Base-by-base conservation (phyloP, 371 early-diverging fungal species). In the Phascolomyces articulosus region DNA sequence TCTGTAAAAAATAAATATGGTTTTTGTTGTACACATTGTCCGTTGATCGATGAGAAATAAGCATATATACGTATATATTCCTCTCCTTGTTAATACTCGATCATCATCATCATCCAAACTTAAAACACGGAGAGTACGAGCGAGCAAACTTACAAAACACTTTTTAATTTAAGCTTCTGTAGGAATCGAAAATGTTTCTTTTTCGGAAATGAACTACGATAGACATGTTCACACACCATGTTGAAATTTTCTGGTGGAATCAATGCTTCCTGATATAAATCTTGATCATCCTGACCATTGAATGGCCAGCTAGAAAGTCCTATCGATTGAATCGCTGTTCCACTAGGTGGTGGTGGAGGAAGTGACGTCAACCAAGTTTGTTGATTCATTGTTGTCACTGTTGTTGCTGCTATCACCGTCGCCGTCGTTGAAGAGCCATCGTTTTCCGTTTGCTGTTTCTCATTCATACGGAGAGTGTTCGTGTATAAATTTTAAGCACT, bases 221-320 rank as follows among this genome's bases (percentile, higher is more conserved):
- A 98, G 16, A 98, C 89, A 66, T 93, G 94, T 47, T 90, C 86
- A 21, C 93, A 87, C n/a, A 97, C 93, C 91, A 97, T 87, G 67
- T 87, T 90, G 71, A 97, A 96, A 85, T 97, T 97, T 65, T 91
- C 92, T 0, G 93, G 93, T n/a, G 95, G 95, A 56, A 91, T 82
- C 31, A 95, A 65, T 1, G 91, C 90, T 69, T 90, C 89, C 48
- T 87, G 84, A 62, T 76, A 80, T 21, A 76, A 27, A 15, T 77
- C 78, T 18, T 60, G 69, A 34, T 83, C 83, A 57, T 80, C 81
- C 58, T 79, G 77, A 11, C 67, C 60, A 51, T 67, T 71, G 55
- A 70, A 77, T 47, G 62, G 47, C 62, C 56, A 63, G 21, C 34
- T 56, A 15, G 63, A 63, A 40, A 63, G 31, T 20, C 13, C 55